A percentile compares a stretch with the other conserved stretches of the same genome.
These are phyloP conservation scores for Thalia dealbata DNA, from an alignment of 176 grass and related monocot species.

Conservation along the genomic window DNA sequence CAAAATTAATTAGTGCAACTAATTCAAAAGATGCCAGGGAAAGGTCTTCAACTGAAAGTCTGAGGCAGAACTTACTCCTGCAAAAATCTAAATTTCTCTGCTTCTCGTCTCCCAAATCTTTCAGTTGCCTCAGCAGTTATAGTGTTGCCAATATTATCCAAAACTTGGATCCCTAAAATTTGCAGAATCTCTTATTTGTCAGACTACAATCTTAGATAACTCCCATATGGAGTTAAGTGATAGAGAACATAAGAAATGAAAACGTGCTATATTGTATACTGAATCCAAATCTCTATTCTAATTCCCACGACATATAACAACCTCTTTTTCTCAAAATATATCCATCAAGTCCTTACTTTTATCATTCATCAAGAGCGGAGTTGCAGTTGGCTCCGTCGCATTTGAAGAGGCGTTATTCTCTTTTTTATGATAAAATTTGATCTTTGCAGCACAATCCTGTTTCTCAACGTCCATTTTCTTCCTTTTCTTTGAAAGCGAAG, in stretches of 20 bases:
- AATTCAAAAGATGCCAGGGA: slow-evolving; percentile 1
- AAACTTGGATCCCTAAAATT: slow-evolving; percentile 32
- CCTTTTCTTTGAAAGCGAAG: slow-evolving; percentile 44
- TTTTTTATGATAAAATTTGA: slow-evolving; percentile 45
- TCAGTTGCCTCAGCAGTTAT: slow-evolving; percentile 56
- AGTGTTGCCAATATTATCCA: slow-evolving; percentile 18
- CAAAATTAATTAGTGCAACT: background rate
- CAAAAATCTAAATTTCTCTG: slow-evolving; percentile 72
- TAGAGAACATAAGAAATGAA: background rate
- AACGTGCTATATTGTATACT: background rate
- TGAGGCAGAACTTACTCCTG: slow-evolving; percentile 59
- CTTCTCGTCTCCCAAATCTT: slow-evolving; percentile 66
- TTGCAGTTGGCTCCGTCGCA: slow-evolving; percentile 12
- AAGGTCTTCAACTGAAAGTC: background rate
- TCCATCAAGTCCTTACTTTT: slow-evolving; percentile 1
- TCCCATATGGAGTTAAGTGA: too few relatives aligned
- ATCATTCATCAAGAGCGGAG: slow-evolving; percentile 15
- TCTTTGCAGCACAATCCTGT: slow-evolving; percentile 51
- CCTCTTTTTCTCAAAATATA: background rate
- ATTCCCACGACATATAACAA: background rate
- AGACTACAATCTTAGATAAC: background rate
- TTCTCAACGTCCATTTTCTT: slow-evolving; percentile 55
- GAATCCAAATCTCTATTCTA: background rate
- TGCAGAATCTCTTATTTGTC: background rate
- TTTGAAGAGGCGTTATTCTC: slow-evolving; percentile 5